These are phyloP conservation scores for Calonectria pseudoreteaudii DNA, from an alignment of 2,329 filamentous ascomycete genomes.

Conservation along the genomic window DNA sequence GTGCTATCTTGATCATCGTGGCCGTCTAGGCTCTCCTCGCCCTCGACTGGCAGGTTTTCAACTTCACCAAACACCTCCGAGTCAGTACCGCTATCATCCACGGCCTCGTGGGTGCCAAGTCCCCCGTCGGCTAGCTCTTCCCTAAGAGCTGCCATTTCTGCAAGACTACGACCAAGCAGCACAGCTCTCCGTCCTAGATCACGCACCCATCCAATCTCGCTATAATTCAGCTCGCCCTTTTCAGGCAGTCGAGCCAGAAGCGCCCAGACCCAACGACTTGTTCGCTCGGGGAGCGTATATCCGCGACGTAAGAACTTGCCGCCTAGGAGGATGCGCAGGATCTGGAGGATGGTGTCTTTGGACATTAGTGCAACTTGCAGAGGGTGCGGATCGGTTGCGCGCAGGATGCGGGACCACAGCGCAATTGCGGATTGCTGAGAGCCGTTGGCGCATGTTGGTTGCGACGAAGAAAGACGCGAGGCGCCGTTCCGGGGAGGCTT, in stretches of 20 bases:
- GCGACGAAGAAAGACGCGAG: slow-evolving; percentile 63
- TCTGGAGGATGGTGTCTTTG: slow-evolving; percentile 72
- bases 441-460: slow-evolving; percentile 67
- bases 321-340: slow-evolving; percentile 75
- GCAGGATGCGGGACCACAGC: slow-evolving; percentile 65
- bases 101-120: slow-evolving; percentile 57
- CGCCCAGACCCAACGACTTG: slow-evolving; percentile 88
- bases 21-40: slow-evolving; percentile 36
- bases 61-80: slow-evolving; percentile 51
- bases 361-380: slow-evolving; percentile 73
- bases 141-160: slow-evolving; percentile 62
- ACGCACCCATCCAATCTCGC: slow-evolving; percentile 80
- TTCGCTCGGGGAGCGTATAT: slow-evolving; percentile 70
- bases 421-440: slow-evolving; percentile 62
- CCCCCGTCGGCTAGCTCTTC: slow-evolving; percentile 56
- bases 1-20: slow-evolving; percentile 20
- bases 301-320: slow-evolving; percentile 72
- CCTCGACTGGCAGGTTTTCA: slow-evolving; percentile 46
- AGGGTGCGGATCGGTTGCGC: slow-evolving; percentile 66
- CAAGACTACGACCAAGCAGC: slow-evolving; percentile 65
- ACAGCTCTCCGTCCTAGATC: slow-evolving; percentile 84
- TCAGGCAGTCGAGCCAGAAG: slow-evolving; percentile 81
- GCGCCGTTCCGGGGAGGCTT: slow-evolving; percentile 65
- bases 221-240: slow-evolving; percentile 78
- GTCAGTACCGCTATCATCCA: slow-evolving; percentile 58